phyloP scores from a whole-genome alignment of 192 early-diverging fungal genomes.

The Entophlyctis helioformis region DNA sequence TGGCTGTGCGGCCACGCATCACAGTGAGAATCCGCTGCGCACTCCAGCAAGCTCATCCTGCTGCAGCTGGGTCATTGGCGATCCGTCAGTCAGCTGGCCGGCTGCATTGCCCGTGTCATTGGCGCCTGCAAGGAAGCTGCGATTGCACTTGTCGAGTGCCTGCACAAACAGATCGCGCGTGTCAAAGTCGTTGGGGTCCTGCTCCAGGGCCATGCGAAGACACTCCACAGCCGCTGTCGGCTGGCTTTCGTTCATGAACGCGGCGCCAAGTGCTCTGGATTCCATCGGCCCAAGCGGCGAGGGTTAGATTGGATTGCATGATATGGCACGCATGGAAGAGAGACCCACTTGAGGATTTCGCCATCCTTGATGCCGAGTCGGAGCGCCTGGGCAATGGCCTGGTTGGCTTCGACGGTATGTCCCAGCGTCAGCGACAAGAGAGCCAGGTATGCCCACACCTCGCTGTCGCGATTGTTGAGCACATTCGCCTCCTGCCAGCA shows the following conservation, averaged over 20 bases:
- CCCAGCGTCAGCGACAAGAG: conserved; percentile 28
- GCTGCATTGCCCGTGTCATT: no score
- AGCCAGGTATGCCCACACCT: conserved; percentile 41
- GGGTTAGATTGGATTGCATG: no score
- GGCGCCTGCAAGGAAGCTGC: not conserved
- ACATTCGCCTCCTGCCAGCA: conserved; percentile 50
- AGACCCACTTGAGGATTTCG: conserved; percentile 23
- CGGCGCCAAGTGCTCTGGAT: conserved; percentile 15
- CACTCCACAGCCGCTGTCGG: conserved; percentile 25
- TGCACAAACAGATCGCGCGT: conserved; percentile 10
- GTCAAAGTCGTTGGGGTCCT: conserved; percentile 17
- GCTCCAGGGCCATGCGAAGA: conserved; percentile 28
- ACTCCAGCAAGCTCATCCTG: no score
- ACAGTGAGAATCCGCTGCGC: no score
- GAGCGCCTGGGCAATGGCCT: conserved; percentile 37
- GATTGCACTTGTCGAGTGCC: conserved; percentile 1
- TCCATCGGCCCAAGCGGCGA: not conserved
- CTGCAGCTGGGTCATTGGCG: no score
- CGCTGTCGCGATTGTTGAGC: conserved; percentile 39
- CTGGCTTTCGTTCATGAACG: conserved; percentile 18
- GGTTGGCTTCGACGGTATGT: conserved; percentile 35
- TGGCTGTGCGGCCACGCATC: no score
- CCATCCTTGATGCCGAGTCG: conserved; percentile 29
- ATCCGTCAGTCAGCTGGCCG: no score
- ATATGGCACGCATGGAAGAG: not conserved